Evolutionary conservation across 2,329 filamentous ascomycete species (phyloP), one percentile per base, ranked within the genome.

Genomic region (Penicillium polonicum): DNA sequence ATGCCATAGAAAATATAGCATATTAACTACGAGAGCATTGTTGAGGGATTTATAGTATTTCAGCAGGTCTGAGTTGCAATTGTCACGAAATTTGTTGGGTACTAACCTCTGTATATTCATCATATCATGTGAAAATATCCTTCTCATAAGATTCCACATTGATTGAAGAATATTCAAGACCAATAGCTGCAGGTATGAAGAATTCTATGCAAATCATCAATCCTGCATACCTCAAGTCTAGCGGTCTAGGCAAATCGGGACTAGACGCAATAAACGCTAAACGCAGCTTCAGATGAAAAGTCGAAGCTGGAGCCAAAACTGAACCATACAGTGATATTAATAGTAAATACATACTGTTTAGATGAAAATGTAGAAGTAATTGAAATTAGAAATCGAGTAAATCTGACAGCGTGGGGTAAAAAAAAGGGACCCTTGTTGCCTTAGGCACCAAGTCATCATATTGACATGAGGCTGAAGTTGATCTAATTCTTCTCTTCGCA

Each of bases 331-430:
- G 6, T n/a, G 8, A 15, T 44, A 17, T 0, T 21, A 36, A 38
- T 2, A 21, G n/a, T 35, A 19, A 29, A 44, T 23, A 2, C n/a
- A 38, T 25, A 31, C 19, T 33, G 5, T 42, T 21, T 5, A 23
- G 29, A 21, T 41, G 19, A 19, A 29, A 36, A 12, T 12, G 21
- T 27, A 3, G 9, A 45, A 43, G 35, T 35, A 33, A 17, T 33
- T 13, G 0, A 33, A 27, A 41, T 36, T 41, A 3, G 27, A 33
- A 27, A 25, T 42, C 19, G 23, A 50, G 13, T 27, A 35, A 41
- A 46, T 39, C 42, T 53, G 54, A 45, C 42, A 35, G 42, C 35
- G 48, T 57, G 54, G 54, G 55, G 55, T 53, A 19, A 21, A 53
- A 52, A 52, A 46, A 52, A 46, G 42, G 33, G 33, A 15, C 21